These are phyloP conservation scores for Cercospora citrullina DNA, from an alignment of 2,329 filamentous ascomycete species.

Conservation along the genomic window DNA sequence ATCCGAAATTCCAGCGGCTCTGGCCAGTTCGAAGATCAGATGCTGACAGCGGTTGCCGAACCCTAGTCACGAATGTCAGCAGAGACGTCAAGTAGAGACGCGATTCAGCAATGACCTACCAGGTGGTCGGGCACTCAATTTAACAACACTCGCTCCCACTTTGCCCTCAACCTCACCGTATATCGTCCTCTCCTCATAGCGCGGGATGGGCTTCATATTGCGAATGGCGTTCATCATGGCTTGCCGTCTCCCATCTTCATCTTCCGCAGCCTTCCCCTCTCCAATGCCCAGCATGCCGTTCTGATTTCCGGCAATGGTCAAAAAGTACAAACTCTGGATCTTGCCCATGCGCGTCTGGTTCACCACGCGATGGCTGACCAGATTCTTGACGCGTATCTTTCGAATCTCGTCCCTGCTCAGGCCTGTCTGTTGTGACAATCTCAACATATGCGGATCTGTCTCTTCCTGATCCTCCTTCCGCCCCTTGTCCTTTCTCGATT, in stretches of 20 bases:
- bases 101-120: constrained; percentile 59
- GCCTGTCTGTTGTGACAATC: constrained; percentile 59
- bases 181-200: constrained; percentile 91
- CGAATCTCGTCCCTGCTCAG: constrained; percentile 51
- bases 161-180: constrained; percentile 82
- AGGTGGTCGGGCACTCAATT: constrained; percentile 79
- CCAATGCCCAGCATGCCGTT: constrained; percentile 85
- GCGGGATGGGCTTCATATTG: constrained; percentile 87
- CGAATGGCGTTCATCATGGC: constrained; percentile 78
- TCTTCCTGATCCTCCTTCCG: constrained; percentile 31
- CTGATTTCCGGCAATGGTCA: constrained; percentile 83
- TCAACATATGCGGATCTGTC: constrained; percentile 49
- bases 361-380: constrained; percentile 72
- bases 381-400: constrained; percentile 64
- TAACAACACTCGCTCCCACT: constrained; percentile 81
- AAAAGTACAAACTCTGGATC: constrained; percentile 71
- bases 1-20: constrained; percentile 81
- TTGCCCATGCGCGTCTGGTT: constrained; percentile 98
- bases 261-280: constrained; percentile 82
- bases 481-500: constrained; percentile 42
- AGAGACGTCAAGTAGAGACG: neutral
- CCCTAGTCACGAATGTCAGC: constrained; percentile 54
- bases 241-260: constrained; percentile 65
- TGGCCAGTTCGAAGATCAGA: constrained; percentile 92
- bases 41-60: constrained; percentile 91